Evolutionary conservation across 352 stramenopile genomes (phyloP).

Genomic region (Globisporangium uncinulatum): DNA sequence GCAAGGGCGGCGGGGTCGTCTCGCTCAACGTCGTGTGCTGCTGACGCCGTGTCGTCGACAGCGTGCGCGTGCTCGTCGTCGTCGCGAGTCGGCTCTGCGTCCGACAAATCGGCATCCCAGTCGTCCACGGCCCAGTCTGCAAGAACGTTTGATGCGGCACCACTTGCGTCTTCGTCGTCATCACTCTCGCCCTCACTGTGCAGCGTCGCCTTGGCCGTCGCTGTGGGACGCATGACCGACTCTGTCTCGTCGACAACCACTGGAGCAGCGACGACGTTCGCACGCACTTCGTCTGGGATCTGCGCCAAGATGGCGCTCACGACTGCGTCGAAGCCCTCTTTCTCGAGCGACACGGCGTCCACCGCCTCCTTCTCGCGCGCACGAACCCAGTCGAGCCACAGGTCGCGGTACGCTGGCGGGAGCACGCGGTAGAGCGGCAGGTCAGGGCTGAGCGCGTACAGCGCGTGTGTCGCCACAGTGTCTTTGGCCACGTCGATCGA

Average conservation of each 20-base stretch:
- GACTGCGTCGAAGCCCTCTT: conserved; percentile 46
- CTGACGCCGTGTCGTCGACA: not conserved
- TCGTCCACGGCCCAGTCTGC: conserved; percentile 65
- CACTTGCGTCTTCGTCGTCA: not conserved
- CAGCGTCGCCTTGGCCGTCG: no score
- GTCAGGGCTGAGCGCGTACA: conserved; percentile 85
- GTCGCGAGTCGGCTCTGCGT: conserved; percentile 11
- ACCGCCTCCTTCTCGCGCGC: conserved; percentile 30
- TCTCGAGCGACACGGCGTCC: conserved; percentile 27
- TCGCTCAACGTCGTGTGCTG: conserved; percentile 14
- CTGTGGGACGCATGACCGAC: conserved; percentile 1
- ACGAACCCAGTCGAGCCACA: conserved; percentile 81
- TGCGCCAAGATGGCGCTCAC: conserved; percentile 40
- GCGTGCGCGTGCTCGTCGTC: conserved; percentile 8
- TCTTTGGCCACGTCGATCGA: conserved; percentile 75
- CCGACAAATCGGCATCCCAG: conserved; percentile 60
- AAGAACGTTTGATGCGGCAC: conserved; percentile 7
- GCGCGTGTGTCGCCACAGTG: conserved; percentile 64
- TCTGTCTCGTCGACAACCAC: conserved; percentile 6
- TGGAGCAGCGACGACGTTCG: conserved; percentile 15
- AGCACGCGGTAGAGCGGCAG: conserved; percentile 88
- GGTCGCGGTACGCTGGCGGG: conserved; percentile 76
- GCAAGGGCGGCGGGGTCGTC: conserved; percentile 16
- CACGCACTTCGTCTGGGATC: conserved; percentile 45
- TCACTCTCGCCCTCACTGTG: not conserved